phyloP scores from a whole-genome alignment of 352 stramenopile genomes.

The Phytophthora sp. region DNA sequence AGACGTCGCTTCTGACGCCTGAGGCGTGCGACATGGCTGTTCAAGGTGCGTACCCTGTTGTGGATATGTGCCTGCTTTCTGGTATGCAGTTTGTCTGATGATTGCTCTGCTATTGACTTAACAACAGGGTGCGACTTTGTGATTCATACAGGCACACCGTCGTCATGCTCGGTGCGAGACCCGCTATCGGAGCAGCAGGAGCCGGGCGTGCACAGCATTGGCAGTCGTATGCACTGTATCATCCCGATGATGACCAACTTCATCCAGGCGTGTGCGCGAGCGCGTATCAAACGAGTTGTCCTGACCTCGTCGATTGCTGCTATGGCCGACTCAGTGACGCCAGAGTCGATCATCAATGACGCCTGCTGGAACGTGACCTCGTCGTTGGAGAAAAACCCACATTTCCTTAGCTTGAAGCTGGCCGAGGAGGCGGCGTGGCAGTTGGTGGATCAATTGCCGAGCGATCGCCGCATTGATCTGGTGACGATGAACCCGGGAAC shows the following conservation, averaged over 20 bases:
- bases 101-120: constrained; percentile 2
- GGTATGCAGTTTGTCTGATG: not conserved
- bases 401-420: constrained; percentile 89
- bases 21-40: constrained; percentile 89
- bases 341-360: constrained; percentile 85
- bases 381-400: constrained; percentile 83
- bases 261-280: constrained; percentile 84
- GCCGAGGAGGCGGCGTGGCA: constrained; percentile 89
- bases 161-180: constrained; percentile 87
- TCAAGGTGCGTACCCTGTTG: constrained; percentile 46
- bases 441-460: constrained; percentile 85
- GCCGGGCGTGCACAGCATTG: constrained; percentile 87
- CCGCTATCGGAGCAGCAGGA: constrained; percentile 86
- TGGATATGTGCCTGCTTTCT: constrained; percentile 4
- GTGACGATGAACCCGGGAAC: constrained; percentile 90
- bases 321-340: constrained; percentile 81
- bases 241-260: constrained; percentile 94
- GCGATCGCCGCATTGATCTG: constrained; percentile 82
- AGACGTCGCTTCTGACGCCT: constrained; percentile 87
- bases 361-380: constrained; percentile 88
- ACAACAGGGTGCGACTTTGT: constrained; percentile 83
- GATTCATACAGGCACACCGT: constrained; percentile 88
- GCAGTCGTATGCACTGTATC: constrained; percentile 91
- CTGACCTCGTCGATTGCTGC: constrained; percentile 87
- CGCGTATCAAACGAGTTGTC: constrained; percentile 83